phyloP scores from a whole-genome alignment of 352 stramenopile genomes.

The Plasmopara halstedii region DNA sequence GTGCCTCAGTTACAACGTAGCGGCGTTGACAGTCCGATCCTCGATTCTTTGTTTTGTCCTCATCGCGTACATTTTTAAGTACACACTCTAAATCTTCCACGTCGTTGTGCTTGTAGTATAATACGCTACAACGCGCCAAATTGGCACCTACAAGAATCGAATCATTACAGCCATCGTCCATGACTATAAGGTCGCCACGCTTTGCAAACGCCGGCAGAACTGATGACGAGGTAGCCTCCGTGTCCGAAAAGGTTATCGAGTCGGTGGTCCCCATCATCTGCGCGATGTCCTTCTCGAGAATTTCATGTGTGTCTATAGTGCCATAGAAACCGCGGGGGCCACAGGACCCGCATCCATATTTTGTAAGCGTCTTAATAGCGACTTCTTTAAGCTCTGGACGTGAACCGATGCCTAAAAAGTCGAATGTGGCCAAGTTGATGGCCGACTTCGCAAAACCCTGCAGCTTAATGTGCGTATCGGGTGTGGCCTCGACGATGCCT shows the following conservation, averaged over 20 bases:
- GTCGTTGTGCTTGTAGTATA: constrained; percentile 98
- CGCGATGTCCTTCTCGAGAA: constrained; percentile 88
- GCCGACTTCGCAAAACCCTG: constrained; percentile 57
- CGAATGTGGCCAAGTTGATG: constrained; percentile 95
- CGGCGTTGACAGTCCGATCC: constrained; percentile 84
- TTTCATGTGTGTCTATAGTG: constrained; percentile 90
- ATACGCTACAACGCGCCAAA: constrained; percentile 89
- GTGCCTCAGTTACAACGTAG: constrained; percentile 96
- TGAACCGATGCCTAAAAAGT: constrained; percentile 92
- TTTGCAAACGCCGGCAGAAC: constrained; percentile 97
- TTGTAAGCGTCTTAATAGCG: constrained; percentile 84
- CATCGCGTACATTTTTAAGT: constrained; percentile 76
- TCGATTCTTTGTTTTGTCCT: constrained; percentile 84
- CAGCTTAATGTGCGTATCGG: constrained; percentile 78
- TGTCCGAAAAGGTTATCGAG: constrained; percentile 97
- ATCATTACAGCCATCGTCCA: constrained; percentile 95
- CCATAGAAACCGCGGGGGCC: constrained; percentile 98
- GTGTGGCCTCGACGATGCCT: constrained; percentile 72
- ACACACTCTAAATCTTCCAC: constrained; percentile 93
- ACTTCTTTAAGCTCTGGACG: constrained; percentile 84
- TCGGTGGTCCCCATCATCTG: constrained; percentile 90
- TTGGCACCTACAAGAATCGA: constrained; percentile 90
- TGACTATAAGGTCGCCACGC: constrained; percentile 94
- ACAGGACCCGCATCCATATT: constrained; percentile 97
- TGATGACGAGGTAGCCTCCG: constrained; percentile 89